A percentile compares a stretch with the other conserved stretches of the same genome.
Conservation (phyloP, 2,329 filamentous ascomycete species). For the Nemania diffusa region DNA sequence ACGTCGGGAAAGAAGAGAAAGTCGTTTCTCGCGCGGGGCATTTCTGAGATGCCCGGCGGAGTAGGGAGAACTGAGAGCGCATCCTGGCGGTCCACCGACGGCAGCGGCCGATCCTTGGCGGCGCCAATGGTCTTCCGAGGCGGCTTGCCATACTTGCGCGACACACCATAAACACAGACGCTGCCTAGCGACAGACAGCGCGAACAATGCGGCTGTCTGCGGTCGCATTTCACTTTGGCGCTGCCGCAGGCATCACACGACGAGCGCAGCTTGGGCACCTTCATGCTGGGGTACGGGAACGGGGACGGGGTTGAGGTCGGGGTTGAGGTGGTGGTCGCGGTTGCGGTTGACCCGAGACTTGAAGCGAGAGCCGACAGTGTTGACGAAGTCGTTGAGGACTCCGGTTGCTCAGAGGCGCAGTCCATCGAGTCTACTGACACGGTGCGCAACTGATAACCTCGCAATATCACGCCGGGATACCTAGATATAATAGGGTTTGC, state of each 20-base stretch:
- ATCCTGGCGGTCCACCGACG: background rate
- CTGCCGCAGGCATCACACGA: slow-evolving; percentile 6
- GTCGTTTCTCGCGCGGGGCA: background rate
- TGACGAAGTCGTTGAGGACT: background rate
- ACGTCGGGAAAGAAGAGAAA: background rate
- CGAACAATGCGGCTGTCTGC: background rate
- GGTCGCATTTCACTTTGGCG: slow-evolving; percentile 18
- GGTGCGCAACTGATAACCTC: background rate
- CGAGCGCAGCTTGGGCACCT: slow-evolving; percentile 4
- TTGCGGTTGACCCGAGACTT: background rate
- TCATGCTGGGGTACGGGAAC: background rate
- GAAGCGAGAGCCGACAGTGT: background rate
- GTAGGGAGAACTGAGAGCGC: background rate
- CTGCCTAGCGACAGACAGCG: slow-evolving; percentile 10
- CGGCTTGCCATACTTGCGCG: slow-evolving; percentile 11
- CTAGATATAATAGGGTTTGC: background rate
- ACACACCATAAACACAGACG: slow-evolving; percentile 3
- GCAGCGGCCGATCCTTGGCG: background rate
- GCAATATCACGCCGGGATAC: background rate
- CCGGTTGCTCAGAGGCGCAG: background rate
- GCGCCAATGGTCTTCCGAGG: background rate
- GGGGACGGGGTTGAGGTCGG: background rate
- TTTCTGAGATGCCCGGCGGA: background rate
- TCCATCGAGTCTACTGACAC: background rate
- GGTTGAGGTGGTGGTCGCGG: background rate